A percentile compares a stretch with the other conserved stretches of the same genome.
Evolutionary conservation across 2,329 filamentous ascomycete species (phyloP).

Genomic region (Blastomyces silverae): DNA sequence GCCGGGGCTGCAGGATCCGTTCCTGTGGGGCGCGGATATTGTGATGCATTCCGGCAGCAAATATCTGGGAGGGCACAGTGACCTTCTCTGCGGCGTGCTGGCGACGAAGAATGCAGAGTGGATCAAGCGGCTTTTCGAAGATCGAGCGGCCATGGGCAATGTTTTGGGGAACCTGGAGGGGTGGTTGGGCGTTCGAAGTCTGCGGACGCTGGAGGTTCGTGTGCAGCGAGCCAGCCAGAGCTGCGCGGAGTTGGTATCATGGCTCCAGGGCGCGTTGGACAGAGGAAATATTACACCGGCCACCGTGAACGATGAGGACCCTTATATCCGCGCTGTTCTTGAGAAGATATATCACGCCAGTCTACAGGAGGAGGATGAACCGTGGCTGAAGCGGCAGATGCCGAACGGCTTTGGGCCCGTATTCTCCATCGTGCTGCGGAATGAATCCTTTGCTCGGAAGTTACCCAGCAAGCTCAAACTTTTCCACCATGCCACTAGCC

Average conservation of each 20-base stretch:
- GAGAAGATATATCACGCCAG: slow-evolving; percentile 65
- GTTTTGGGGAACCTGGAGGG: slow-evolving; percentile 87
- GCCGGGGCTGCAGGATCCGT: slow-evolving; percentile 80
- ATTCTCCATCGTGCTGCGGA: slow-evolving; percentile 64
- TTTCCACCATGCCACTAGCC: slow-evolving; percentile 88
- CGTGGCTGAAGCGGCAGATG: slow-evolving; percentile 77
- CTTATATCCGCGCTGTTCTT: slow-evolving; percentile 47
- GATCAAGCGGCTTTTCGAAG: slow-evolving; percentile 54
- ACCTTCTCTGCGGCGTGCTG: slow-evolving; percentile 86
- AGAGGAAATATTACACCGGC: background rate
- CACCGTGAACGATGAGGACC: slow-evolving; percentile 33
- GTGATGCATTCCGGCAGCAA: slow-evolving; percentile 96
- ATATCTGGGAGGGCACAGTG: slow-evolving; percentile 91
- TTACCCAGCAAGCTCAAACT: slow-evolving; percentile 71
- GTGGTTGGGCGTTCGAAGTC: slow-evolving; percentile 81
- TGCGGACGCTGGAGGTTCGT: slow-evolving; percentile 78
- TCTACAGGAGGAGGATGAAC: slow-evolving; percentile 55
- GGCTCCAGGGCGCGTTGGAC: slow-evolving; percentile 54
- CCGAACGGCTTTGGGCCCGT: slow-evolving; percentile 83
- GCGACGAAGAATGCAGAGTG: slow-evolving; percentile 56
- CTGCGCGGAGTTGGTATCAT: slow-evolving; percentile 62
- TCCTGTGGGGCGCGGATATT: slow-evolving; percentile 70
- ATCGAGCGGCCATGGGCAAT: slow-evolving; percentile 67
- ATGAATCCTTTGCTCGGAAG: slow-evolving; percentile 53
- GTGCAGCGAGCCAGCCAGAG: slow-evolving; percentile 69